Evolutionary conservation across 1,284 basidiomycete species (phyloP).

Genomic region (Vanrija sp.): DNA sequence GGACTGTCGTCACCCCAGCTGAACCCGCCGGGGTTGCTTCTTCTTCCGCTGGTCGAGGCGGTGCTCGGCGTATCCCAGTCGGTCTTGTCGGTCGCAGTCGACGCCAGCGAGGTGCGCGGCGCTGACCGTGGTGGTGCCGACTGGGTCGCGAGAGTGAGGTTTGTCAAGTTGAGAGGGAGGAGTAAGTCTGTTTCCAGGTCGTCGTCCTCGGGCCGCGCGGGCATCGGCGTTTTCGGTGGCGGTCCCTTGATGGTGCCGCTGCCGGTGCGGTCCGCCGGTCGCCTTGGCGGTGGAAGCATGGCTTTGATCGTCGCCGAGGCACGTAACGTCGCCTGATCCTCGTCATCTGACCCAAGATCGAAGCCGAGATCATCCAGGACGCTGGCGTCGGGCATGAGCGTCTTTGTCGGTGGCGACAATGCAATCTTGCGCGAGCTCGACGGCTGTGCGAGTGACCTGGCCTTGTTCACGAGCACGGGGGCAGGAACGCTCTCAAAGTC

Average conservation of each 20-base stretch:
- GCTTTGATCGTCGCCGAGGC: constrained; percentile 43
- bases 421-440: constrained; percentile 9
- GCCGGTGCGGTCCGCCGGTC: constrained; percentile 6
- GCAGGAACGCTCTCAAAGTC: constrained; percentile 24
- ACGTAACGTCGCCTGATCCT: constrained; percentile 39
- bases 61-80: constrained; percentile 22
- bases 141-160: constrained; percentile 37
- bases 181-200: constrained; percentile 41
- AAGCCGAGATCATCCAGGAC: constrained; percentile 40
- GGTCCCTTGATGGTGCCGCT: constrained; percentile 8
- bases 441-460: neutral
- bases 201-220: constrained; percentile 1
- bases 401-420: constrained; percentile 16
- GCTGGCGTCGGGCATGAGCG: constrained; percentile 25
- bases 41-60: constrained; percentile 22
- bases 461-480: neutral
- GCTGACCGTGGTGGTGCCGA: constrained; percentile 1
- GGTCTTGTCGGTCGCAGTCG: constrained; percentile 18
- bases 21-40: constrained; percentile 11
- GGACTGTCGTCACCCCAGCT: constrained; percentile 28
- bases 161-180: constrained; percentile 40
- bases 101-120: constrained; percentile 25
- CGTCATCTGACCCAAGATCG: constrained; percentile 29
- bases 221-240: neutral
- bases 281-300: constrained; percentile 34